Conservation (phyloP, 768 basidiomycete genomes). For the Podaxis sp. region DNA sequence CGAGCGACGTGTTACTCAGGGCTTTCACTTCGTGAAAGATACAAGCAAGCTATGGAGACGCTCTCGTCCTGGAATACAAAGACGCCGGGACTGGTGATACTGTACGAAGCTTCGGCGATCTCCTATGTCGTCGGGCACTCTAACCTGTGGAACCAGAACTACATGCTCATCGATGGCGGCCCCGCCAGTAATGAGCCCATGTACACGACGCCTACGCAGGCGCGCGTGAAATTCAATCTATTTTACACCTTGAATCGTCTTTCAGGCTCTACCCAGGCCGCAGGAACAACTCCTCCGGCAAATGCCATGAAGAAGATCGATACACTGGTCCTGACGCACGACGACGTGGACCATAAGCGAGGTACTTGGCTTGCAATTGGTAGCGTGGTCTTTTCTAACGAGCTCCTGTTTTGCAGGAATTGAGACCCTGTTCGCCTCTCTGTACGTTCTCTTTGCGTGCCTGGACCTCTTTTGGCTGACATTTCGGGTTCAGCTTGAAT, state of each 20-base stretch:
- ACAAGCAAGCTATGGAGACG: not conserved
- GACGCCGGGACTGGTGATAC: not conserved
- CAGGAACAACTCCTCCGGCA: not conserved
- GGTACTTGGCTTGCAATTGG: not conserved
- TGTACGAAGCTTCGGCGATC: not conserved
- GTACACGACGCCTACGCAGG: not conserved
- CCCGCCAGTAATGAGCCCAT: not conserved
- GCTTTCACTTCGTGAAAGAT: not conserved
- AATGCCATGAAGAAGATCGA: not conserved
- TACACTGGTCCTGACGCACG: not conserved
- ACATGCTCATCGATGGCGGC: not conserved
- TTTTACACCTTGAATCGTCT: not conserved
- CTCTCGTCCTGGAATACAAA: not conserved
- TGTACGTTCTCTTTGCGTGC: not conserved
- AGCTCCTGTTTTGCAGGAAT: not conserved
- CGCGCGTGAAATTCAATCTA: not conserved
- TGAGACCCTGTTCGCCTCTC: not conserved
- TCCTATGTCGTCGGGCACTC: not conserved
- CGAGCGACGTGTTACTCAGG: too few species aligned
- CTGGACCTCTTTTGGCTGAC: not conserved
- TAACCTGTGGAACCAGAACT: not conserved
- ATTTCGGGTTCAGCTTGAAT: not conserved
- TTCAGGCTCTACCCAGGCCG: not conserved
- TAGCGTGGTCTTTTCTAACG: not conserved
- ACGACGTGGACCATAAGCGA: not conserved